phyloP scores from a whole-genome alignment of 2,329 filamentous ascomycete species.

The Podosphaera leucotricha region DNA sequence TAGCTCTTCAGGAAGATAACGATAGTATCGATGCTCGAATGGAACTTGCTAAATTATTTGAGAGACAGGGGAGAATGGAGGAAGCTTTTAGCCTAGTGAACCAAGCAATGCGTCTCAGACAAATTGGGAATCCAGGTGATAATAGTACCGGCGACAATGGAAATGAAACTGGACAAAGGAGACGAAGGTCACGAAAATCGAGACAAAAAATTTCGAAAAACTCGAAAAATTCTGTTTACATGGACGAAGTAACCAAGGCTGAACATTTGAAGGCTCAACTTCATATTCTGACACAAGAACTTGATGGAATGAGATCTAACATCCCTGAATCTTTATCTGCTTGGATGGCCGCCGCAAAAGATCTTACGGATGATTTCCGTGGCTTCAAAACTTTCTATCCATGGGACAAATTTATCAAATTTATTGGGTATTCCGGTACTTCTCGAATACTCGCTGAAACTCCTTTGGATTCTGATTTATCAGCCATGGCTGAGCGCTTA shows the following conservation, averaged over 20 bases:
- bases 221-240: neutral
- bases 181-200: neutral
- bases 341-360: slow-evolving; percentile 36
- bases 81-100: slow-evolving; percentile 56
- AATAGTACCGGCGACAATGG: neutral
- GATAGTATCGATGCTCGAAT: slow-evolving; percentile 54
- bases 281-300: slow-evolving; percentile 20
- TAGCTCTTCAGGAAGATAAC: slow-evolving; percentile 47
- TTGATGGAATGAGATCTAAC: slow-evolving; percentile 15
- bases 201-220: neutral
- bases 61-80: slow-evolving; percentile 46
- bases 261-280: slow-evolving; percentile 17
- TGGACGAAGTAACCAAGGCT: slow-evolving; percentile 7
- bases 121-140: slow-evolving; percentile 8
- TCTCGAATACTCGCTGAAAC: slow-evolving; percentile 9
- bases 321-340: slow-evolving; percentile 8
- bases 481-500: slow-evolving; percentile 13
- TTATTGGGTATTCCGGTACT: slow-evolving; percentile 21
- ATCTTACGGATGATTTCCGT: slow-evolving; percentile 38
- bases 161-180: neutral
- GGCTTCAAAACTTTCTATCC: slow-evolving; percentile 39
- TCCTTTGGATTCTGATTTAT: slow-evolving; percentile 11
- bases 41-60: slow-evolving; percentile 65
- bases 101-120: slow-evolving; percentile 45
- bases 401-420: slow-evolving; percentile 40